A percentile compares a stretch with the other conserved stretches of the same genome.
Evolutionary conservation across 2,329 filamentous ascomycete genomes (phyloP).

Genomic region (Cyanodermella asteris): DNA sequence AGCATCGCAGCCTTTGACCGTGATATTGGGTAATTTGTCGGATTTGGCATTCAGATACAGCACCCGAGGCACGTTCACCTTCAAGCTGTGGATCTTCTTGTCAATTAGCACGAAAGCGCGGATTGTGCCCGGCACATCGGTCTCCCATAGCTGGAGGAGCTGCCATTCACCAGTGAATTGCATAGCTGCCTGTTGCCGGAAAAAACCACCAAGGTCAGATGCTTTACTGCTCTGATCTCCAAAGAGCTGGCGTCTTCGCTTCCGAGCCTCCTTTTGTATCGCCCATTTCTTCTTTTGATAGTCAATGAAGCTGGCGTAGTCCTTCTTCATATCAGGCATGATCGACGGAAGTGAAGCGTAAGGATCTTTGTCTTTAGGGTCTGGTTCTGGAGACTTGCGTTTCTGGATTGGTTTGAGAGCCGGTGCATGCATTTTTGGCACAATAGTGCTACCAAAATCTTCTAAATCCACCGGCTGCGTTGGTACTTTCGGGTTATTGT

Average conservation of each 20-base stretch:
- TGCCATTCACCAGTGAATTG: slow-evolving; percentile 92
- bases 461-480: slow-evolving; percentile 48
- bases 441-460: slow-evolving; percentile 52
- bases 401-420: slow-evolving; percentile 33
- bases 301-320: slow-evolving; percentile 70
- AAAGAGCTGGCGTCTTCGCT: slow-evolving; percentile 73
- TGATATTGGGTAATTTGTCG: slow-evolving; percentile 69
- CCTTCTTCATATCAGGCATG: slow-evolving; percentile 66
- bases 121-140: slow-evolving; percentile 68
- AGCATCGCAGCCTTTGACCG: slow-evolving; percentile 64
- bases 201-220: slow-evolving; percentile 45
- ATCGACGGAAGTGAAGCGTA: slow-evolving; percentile 60
- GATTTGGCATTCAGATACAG: slow-evolving; percentile 83
- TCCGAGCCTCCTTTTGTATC: slow-evolving; percentile 76
- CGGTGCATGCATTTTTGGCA: slow-evolving; percentile 31
- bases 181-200: slow-evolving; percentile 78
- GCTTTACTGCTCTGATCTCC: slow-evolving; percentile 52
- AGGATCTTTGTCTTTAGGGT: slow-evolving; percentile 45
- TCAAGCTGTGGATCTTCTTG: slow-evolving; percentile 70
- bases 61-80: slow-evolving; percentile 70
- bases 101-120: slow-evolving; percentile 82
- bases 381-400: slow-evolving; percentile 49
- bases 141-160: slow-evolving; percentile 64
- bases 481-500: slow-evolving; percentile 38
- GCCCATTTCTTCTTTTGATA: slow-evolving; percentile 99